Base-by-base conservation (phyloP, 495 filamentous ascomycete species). In the Tuber borchii region DNA sequence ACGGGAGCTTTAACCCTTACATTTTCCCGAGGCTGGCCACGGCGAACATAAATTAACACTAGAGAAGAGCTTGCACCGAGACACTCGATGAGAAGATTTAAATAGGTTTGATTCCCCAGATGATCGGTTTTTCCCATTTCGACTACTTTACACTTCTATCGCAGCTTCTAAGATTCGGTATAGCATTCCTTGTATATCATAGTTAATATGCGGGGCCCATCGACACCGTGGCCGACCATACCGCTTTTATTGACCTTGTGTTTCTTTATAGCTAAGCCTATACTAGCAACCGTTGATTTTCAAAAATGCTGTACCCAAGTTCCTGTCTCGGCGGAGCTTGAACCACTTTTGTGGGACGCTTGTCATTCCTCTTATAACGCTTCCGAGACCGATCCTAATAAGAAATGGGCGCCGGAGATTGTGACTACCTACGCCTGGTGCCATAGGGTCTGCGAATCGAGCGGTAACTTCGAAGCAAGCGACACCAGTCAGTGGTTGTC, bases 401-500 rank as follows among this genome's bases (percentile, higher is more conserved):
- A 72, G 68, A 71, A 48, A n/a, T 82, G 79, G 42, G 76, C 80
- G 1, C 79, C 76, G 6, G 46, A 80, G 17, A 82, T 82, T 48
- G 26, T 71, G 19, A 79, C 80, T 17, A 78, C 79, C 7, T 77
- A 79, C 34, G 22, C 31, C 37, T 82, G 80, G 80, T 82, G 80
- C 12, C 79, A 61, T 10, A 4, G 71, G 5, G 74, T 79, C 69
- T 82, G 80, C 71, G 76, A 78, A 37, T 51, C 43, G 40, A 74
- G 72, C 34, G 79, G 76, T 14, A 34, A 56, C 17, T 79, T 81
- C 44, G 43, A 79, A 48, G 40, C 73, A 51, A 82, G 79, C 43
- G 72, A 76, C 22, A 81, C 80, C 17, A 78, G 56, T 42, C 79
- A 81, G 71, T 82, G 80, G 80, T 37, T 82, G 44, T 74, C 79